A percentile compares a stretch with the other conserved stretches of the same genome.
Conservation (phyloP, 2,329 filamentous ascomycete species). For the Mycosphaerelloides madeirae region DNA sequence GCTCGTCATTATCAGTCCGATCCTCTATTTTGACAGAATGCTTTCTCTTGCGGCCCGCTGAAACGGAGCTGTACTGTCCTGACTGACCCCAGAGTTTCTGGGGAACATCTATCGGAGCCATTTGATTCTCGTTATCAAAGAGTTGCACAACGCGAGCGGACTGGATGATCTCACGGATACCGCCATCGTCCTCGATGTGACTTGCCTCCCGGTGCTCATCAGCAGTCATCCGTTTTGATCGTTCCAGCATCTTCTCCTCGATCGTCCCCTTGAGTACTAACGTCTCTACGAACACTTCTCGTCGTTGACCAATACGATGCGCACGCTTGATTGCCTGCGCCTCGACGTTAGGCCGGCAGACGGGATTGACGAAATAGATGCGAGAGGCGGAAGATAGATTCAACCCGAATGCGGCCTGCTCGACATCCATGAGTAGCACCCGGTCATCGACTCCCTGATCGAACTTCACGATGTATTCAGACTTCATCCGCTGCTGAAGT, state of each 20-base stretch:
- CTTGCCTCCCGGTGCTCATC: conserved; percentile 52
- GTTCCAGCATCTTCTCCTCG: conserved; percentile 76
- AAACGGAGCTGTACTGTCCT: conserved; percentile 19
- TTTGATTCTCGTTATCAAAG: conserved; percentile 33
- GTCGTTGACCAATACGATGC: conserved; percentile 77
- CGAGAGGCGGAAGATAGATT: conserved; percentile 79
- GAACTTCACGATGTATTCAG: conserved; percentile 74
- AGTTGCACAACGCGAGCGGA: conserved; percentile 48
- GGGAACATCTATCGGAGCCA: conserved; percentile 38
- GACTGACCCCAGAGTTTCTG: conserved; percentile 44
- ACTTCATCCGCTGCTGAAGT: conserved; percentile 52
- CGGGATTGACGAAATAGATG: conserved; percentile 84
- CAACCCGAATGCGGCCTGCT: conserved; percentile 79
- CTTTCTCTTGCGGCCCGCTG: conserved; percentile 5
- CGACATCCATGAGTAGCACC: conserved; percentile 86
- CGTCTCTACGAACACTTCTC: conserved; percentile 77
- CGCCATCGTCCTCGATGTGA: conserved; percentile 54
- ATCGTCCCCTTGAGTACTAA: conserved; percentile 74
- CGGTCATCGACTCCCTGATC: conserved; percentile 64
- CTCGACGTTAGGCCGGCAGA: conserved; percentile 77
- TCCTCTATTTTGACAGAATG: conserved; percentile 1
- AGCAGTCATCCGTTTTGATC: conserved; percentile 69
- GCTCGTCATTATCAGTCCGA: neutral
- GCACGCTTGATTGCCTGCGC: conserved; percentile 89
- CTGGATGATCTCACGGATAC: conserved; percentile 56